Conservation (phyloP, 2,329 filamentous ascomycete species). For the Trichoderma sp. region DNA sequence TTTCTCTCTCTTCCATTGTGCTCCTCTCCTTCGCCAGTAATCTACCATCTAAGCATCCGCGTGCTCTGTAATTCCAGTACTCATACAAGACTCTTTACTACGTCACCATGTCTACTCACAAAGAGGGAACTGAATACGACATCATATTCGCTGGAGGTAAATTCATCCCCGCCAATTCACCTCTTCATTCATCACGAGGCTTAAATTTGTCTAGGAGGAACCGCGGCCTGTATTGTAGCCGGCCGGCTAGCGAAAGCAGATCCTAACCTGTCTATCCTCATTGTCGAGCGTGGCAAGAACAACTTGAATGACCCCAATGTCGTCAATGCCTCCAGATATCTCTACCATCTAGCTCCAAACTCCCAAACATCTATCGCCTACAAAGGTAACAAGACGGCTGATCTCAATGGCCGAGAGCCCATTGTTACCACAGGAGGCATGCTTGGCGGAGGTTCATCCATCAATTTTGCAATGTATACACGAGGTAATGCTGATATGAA, state of each 20-base stretch:
- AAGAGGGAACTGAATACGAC: constrained; percentile 23
- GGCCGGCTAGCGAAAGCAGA: constrained; percentile 28
- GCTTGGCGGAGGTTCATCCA: constrained; percentile 34
- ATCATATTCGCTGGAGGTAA: constrained; percentile 26
- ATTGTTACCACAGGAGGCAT: constrained; percentile 28
- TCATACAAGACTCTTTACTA: background rate
- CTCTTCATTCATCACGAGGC: too few species aligned
- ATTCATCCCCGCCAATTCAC: background rate
- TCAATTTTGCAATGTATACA: constrained; percentile 35
- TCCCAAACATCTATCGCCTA: constrained; percentile 27
- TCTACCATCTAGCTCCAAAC: constrained; percentile 23
- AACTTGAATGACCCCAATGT: constrained; percentile 28
- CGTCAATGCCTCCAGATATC: constrained; percentile 26
- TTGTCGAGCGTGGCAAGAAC: constrained; percentile 30
- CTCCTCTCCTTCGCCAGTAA: background rate
- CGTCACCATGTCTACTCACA: constrained; percentile 20
- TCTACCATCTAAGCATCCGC: background rate
- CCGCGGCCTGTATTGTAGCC: constrained; percentile 29
- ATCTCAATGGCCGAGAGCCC: constrained; percentile 26
- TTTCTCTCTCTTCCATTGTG: background rate
- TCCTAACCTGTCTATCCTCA: constrained; percentile 27
- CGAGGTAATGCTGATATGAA: constrained; percentile 21
- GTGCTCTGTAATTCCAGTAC: background rate
- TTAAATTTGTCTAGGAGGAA: constrained; percentile 23
- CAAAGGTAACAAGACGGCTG: constrained; percentile 25